Conservation (phyloP, 1,284 basidiomycete species). For the Rhodotorula sp. region DNA sequence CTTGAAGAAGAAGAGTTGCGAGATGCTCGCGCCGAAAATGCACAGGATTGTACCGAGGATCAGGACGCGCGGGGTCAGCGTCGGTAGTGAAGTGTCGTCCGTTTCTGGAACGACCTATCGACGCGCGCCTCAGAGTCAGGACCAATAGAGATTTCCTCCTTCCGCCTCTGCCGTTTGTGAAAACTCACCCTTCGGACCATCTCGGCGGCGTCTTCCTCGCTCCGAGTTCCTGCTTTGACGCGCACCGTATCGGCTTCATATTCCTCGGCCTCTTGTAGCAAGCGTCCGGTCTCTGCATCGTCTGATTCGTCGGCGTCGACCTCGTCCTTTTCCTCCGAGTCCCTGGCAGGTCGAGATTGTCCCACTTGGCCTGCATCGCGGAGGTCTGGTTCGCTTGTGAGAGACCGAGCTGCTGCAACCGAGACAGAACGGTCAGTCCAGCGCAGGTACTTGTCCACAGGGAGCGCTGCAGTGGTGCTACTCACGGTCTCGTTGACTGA, state of each 20-base stretch:
- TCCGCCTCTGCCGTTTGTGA: neutral
- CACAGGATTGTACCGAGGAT: constrained; percentile 57
- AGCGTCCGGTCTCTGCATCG: neutral
- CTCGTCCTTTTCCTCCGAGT: neutral
- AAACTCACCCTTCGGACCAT: constrained; percentile 2
- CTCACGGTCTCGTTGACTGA: too few relatives aligned
- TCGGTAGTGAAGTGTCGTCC: constrained; percentile 56
- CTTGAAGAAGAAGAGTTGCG: constrained; percentile 52
- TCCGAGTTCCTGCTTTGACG: neutral
- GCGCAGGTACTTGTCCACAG: too few relatives aligned
- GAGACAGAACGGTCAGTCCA: too few relatives aligned
- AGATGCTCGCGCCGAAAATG: constrained; percentile 51
- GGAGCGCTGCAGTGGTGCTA: too few relatives aligned
- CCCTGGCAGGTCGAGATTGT: neutral
- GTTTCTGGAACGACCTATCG: constrained; percentile 54
- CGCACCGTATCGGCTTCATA: neutral
- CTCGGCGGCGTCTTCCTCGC: neutral
- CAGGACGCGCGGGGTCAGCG: constrained; percentile 55
- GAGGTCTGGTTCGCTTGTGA: too few relatives aligned
- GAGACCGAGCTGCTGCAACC: too few relatives aligned
- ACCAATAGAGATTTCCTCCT: too few relatives aligned
- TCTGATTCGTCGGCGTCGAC: neutral
- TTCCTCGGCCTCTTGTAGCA: neutral
- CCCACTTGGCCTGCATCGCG: neutral
- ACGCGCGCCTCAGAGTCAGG: too few relatives aligned